Conservation (phyloP, 2,329 filamentous ascomycete species). For the Pseudocercospora fijiensis region DNA sequence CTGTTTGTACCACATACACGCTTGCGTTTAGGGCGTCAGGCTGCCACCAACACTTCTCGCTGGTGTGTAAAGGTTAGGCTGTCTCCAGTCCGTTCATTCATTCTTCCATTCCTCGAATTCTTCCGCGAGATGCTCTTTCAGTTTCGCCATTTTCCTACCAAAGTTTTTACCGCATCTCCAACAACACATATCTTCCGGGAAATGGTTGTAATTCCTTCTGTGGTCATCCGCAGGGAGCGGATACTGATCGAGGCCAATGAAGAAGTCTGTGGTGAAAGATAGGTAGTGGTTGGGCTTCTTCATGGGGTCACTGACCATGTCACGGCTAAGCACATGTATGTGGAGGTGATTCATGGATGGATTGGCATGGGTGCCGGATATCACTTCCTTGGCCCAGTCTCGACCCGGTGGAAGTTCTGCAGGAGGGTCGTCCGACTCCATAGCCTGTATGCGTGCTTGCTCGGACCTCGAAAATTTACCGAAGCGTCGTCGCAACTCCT, state of each 20-base stretch:
- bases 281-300: slow-evolving; percentile 88
- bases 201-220: slow-evolving; percentile 58
- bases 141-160: slow-evolving; percentile 66
- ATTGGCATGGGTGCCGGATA: slow-evolving; percentile 77
- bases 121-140: slow-evolving; percentile 72
- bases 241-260: slow-evolving; percentile 76
- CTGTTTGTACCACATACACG: neutral
- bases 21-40: neutral
- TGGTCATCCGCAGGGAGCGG: slow-evolving; percentile 67
- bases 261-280: slow-evolving; percentile 82
- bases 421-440: slow-evolving; percentile 48
- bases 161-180: slow-evolving; percentile 81
- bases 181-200: slow-evolving; percentile 68
- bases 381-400: slow-evolving; percentile 74
- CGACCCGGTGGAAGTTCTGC: slow-evolving; percentile 64
- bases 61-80: neutral
- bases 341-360: slow-evolving; percentile 93
- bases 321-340: slow-evolving; percentile 79
- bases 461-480: slow-evolving; percentile 65
- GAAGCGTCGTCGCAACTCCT: slow-evolving; percentile 70
- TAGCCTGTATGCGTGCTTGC: slow-evolving; percentile 60
- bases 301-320: slow-evolving; percentile 70
- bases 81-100: slow-evolving; percentile 45
- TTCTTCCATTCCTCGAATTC: slow-evolving; percentile 77
- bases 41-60: neutral